Evolutionary conservation across 805 yeast genomes (phyloP), one percentile per base, ranked within the genome.

Genomic region (Cyberlindnera petersonii): DNA sequence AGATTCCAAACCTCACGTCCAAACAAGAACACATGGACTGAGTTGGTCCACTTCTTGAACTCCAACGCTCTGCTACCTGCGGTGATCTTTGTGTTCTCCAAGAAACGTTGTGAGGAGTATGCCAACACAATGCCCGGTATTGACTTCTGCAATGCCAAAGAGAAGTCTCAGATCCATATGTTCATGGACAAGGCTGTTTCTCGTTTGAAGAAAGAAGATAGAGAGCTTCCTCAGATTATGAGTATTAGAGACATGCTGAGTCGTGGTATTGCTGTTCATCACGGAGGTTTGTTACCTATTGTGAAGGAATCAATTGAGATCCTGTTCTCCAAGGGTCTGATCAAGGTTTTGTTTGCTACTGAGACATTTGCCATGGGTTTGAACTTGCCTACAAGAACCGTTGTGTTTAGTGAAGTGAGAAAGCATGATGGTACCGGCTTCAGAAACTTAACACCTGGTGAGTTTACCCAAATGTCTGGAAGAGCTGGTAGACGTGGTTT

Each of bases 331-430:
- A 82, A 77, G 50, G 81, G 95, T 0, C 69, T 91, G 36, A 85
- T 93, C 31, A 89, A 88, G 60, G 93, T 91, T 1, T 66, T 93
- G 37, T 93, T 93, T 66, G 98, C 98, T 0, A 93, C 98, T 0
- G 98, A 93, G 61, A 93, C 98, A 0, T 91, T 93, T 70, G 98
- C 98, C 6, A 93, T 93, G 98, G 98, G 98, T 11, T 74, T 93
- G 58, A 93, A 93, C 58, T 68, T 93, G 56, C 98, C 98, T 10
- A 91, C 98, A 0, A 79, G 96, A 65, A 93, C 98, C 0, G 98
- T 93, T 24, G 89, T 91, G 1, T 93, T 93, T 60, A 76, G 87
- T 46, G 86, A 83, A 33, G 66, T 83, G 35, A 68, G 91, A 49
- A 93, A 93, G 56, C 96, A 91, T 59, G 98, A 93, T 58, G 98